Evolutionary conservation across 2,329 filamentous ascomycete genomes (phyloP).

Genomic region (Scleromitrula shiraiana): DNA sequence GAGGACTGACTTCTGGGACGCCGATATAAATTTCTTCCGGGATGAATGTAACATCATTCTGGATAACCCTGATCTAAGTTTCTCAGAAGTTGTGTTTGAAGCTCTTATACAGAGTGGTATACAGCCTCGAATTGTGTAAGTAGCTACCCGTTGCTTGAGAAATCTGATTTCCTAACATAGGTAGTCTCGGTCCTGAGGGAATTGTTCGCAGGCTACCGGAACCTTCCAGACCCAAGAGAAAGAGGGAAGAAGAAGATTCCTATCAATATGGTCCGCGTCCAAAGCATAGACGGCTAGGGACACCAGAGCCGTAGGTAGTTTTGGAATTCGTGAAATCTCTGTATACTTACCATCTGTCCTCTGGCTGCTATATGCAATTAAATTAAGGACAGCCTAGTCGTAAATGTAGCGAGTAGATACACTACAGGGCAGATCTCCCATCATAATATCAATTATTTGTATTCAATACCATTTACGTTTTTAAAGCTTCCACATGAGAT

Average conservation of each 20-base stretch:
- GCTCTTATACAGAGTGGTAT: neutral
- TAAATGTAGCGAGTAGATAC: too few species aligned
- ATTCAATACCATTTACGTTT: too few species aligned
- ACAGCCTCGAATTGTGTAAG: slow-evolving; percentile 6
- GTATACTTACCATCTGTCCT: too few species aligned
- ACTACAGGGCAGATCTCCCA: too few species aligned
- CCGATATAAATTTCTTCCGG: neutral
- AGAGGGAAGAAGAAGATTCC: neutral
- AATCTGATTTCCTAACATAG: neutral
- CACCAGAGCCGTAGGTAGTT: too few species aligned
- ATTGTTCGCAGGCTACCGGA: neutral
- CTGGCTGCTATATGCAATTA: too few species aligned
- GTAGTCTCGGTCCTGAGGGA: neutral
- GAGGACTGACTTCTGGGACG: slow-evolving; percentile 4
- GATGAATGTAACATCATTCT: neutral
- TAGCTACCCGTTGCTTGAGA: neutral
- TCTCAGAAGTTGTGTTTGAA: neutral
- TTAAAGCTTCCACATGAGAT: too few species aligned
- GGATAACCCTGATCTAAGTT: neutral
- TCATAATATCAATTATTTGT: too few species aligned
- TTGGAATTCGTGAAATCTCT: too few species aligned
- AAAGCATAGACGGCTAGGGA: too few species aligned
- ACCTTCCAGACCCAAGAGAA: neutral
- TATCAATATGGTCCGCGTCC: neutral
- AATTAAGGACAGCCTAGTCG: too few species aligned